Percentiles rank a stretch among this genome's conserved stretches.
These are phyloP conservation scores for Suillus fuscotomentosus DNA, from an alignment of 768 basidiomycete species.

Conservation along the genomic window DNA sequence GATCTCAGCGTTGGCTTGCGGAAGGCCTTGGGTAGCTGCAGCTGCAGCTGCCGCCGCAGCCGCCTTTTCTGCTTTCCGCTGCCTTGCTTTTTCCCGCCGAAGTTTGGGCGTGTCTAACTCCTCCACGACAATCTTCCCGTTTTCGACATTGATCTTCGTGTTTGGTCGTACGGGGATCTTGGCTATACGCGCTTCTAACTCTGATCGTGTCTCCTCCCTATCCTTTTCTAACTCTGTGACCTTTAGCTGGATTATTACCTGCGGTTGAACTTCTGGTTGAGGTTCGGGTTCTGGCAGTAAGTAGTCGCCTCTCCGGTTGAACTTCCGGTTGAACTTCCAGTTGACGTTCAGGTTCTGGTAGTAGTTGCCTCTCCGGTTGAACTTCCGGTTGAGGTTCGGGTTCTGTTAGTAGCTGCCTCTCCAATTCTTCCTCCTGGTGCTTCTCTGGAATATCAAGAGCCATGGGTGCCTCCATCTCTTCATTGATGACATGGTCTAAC, in stretches of 20 bases:
- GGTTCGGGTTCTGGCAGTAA: too few species aligned
- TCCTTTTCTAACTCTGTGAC: background rate
- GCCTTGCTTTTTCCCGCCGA: conserved; percentile 54
- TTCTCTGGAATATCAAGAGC: conserved; percentile 12
- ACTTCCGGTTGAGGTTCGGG: background rate
- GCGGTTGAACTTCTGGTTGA: background rate
- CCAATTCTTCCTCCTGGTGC: background rate
- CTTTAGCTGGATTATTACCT: background rate
- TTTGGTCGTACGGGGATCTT: conserved; percentile 28
- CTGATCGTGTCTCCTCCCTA: conserved; percentile 12
- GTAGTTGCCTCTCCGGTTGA: too few species aligned
- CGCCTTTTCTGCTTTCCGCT: conserved; percentile 41
- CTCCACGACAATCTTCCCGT: conserved; percentile 62
- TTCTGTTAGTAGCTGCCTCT: background rate
- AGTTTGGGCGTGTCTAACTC: conserved; percentile 71
- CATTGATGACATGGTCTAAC: background rate
- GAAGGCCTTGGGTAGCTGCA: conserved; percentile 3
- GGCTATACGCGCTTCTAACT: conserved; percentile 27
- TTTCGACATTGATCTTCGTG: conserved; percentile 32
- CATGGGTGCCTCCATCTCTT: conserved; percentile 9
- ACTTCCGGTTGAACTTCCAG: too few species aligned
- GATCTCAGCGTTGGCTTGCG: conserved; percentile 7
- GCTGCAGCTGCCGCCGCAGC: conserved; percentile 18
- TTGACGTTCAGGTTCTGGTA: too few species aligned
- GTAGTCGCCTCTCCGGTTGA: too few species aligned